Base-by-base conservation (phyloP, 768 basidiomycete genomes). In the Agaricus subrufescens region DNA sequence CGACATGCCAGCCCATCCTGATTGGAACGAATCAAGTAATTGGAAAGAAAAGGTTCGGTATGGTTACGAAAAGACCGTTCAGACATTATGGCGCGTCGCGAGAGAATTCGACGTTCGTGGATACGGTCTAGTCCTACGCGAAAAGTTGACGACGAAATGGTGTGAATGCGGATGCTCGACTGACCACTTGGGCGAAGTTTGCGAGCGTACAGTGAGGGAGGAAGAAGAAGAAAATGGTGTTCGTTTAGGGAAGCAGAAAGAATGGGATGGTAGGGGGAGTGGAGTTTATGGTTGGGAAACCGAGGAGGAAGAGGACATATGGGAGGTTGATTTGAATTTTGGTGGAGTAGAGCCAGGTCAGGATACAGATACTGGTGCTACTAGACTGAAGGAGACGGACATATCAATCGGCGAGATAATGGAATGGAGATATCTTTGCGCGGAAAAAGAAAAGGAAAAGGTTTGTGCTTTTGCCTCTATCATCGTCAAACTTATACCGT, bases 121-220 rank as follows among this genome's bases (percentile, higher is more conserved):
- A 10, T 89, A 88, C 60, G 87, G 87, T 0, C 71, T 75, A 37
- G 81, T 88, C 12, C 71, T 89, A 31, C 73, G 86, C 29, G 88
- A 89, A 60, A 89, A 89, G 68, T 67, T 89, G 51, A 84, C 83
- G 11, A 78, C 75, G 3, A 89, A 88, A 61, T 89, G 88, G 87
- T 89, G 87, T 64, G 87, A 88, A 57, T 89, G 87, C 68, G 87
- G 87, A 1, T 89, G 87, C 65, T 88, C 86, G 47, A 88, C 87
- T 27, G 87, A 88, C 65, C 86, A 89, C 63, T 71, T 89, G 11
- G 84, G 86, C 1, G 87, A 89, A 65, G 87, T 89, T 14, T 89
- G 88, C 59, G 87, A 89, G 71, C 76, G 76, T 55, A 86, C 85
- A 7, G 87, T 88, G 31, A 67, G 85, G 47, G 82, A 86, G 64